Percentiles rank a stretch among this genome's conserved stretches.
Evolutionary conservation across 2,329 filamentous ascomycete species (phyloP).

Genomic region (Pseudocercospora vitis): DNA sequence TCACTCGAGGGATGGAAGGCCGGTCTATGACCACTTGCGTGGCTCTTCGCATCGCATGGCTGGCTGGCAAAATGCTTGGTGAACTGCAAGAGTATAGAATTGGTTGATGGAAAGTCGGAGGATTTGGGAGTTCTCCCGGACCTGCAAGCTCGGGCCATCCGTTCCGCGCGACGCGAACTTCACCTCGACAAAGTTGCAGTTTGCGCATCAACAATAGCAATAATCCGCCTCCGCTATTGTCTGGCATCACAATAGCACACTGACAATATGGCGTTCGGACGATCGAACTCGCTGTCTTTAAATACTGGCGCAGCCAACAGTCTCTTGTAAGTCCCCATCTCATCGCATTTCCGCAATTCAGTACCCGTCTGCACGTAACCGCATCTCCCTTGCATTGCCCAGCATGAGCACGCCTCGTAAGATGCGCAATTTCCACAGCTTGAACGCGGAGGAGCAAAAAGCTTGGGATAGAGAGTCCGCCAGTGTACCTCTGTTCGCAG

Average conservation of each 20-base stretch:
- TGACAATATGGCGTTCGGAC: conserved; percentile 44
- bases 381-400: conserved; percentile 4
- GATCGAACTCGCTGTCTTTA: conserved; percentile 54
- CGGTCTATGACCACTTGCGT: no score
- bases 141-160: no score
- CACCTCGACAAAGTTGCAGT: not conserved
- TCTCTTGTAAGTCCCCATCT: conserved; percentile 36
- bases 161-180: conserved; percentile 1
- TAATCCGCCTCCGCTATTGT: conserved; percentile 2
- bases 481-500: conserved; percentile 10
- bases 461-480: conserved; percentile 2
- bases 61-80: no score
- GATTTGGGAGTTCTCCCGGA: no score
- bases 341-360: not conserved
- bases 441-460: conserved; percentile 6
- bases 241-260: conserved; percentile 1
- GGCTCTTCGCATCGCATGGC: no score
- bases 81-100: no score
- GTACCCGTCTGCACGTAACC: not conserved
- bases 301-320: conserved; percentile 53
- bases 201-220: conserved; percentile 3
- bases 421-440: not conserved
- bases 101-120: no score
- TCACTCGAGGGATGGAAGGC: no score
- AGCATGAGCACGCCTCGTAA: not conserved